Conservation (phyloP, 2,329 filamentous ascomycete species). For the Sporothrix globosa region DNA sequence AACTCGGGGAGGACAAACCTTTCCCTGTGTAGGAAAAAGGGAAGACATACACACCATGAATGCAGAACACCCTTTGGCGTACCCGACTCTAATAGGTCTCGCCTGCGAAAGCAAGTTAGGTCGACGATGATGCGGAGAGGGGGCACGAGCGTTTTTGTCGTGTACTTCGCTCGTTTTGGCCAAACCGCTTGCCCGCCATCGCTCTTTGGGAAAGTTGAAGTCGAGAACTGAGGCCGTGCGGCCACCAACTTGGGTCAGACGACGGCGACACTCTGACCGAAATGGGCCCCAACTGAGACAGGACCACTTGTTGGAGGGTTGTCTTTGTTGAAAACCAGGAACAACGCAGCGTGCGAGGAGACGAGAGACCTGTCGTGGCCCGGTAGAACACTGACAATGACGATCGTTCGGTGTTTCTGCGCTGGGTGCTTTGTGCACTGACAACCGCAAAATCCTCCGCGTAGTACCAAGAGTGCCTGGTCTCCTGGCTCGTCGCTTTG, state of each 20-base stretch:
- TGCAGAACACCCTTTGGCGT: slow-evolving; percentile 16
- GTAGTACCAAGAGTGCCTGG: neutral
- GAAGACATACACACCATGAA: neutral
- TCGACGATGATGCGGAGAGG: neutral
- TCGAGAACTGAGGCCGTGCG: slow-evolving; percentile 16
- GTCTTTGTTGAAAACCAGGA: neutral
- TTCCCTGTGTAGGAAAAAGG: neutral
- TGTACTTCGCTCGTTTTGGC: neutral
- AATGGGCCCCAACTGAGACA: slow-evolving; percentile 22
- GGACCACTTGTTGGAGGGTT: neutral
- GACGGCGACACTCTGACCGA: slow-evolving; percentile 10
- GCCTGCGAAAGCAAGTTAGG: slow-evolving; percentile 1
- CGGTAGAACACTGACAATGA: neutral
- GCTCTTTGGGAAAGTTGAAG: neutral
- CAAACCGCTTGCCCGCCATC: neutral
- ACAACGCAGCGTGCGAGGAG: slow-evolving; percentile 12
- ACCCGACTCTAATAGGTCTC: neutral
- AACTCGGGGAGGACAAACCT: neutral
- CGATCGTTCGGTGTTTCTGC: slow-evolving; percentile 15
- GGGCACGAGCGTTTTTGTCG: slow-evolving; percentile 17
- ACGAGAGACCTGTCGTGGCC: slow-evolving; percentile 24
- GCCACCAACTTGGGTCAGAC: neutral
- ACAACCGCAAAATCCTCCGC: neutral
- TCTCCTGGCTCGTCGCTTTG: slow-evolving; percentile 9
- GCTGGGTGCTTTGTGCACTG: slow-evolving; percentile 9